These are phyloP conservation scores for Solanum chacoense DNA, from an alignment of 305 asterid species.

Conservation along the genomic window DNA sequence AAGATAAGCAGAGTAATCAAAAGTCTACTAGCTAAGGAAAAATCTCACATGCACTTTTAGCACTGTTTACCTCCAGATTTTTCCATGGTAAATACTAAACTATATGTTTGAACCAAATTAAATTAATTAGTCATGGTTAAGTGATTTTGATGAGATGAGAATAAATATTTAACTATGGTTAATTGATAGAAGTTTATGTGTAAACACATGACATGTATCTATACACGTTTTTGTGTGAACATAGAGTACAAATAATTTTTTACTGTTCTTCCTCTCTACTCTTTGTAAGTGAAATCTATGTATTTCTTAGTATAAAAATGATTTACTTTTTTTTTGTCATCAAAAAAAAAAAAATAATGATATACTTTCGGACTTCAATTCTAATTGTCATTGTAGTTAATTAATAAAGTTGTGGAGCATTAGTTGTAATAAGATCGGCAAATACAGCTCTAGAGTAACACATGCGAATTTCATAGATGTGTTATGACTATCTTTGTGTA, in stretches of 20 bases:
- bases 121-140: background rate
- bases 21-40: background rate
- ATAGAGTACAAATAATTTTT: background rate
- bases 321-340: background rate
- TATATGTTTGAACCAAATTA: background rate
- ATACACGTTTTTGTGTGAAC: background rate
- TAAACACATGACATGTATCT: background rate
- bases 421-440: no score
- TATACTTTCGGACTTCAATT: background rate
- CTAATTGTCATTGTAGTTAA: background rate
- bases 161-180: background rate
- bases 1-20: constrained; percentile 1
- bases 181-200: background rate
- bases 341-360: background rate
- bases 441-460: no score
- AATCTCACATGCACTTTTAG: background rate
- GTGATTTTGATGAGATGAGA: background rate
- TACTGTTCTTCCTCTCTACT: background rate
- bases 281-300: background rate
- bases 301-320: background rate
- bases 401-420: background rate
- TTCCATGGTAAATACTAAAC: background rate
- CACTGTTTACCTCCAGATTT: background rate
- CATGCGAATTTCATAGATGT: no score
- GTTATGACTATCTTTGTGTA: no score